phyloP scores from a whole-genome alignment of 805 yeast species.

The Wickerhamomyces silvicola region DNA sequence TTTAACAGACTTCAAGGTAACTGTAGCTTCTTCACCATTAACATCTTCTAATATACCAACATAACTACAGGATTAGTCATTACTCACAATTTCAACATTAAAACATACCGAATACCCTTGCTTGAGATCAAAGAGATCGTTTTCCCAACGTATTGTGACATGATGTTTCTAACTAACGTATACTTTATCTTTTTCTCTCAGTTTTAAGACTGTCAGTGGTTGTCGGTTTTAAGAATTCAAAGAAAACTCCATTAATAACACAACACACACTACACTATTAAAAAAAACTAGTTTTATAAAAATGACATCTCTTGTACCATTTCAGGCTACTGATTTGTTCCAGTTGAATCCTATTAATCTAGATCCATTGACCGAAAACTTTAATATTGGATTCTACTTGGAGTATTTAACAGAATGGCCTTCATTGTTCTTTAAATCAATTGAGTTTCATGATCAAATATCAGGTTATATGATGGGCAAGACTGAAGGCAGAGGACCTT shows the following conservation, averaged over 20 bases:
- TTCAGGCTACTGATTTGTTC: conserved; percentile 80
- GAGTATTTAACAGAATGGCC: conserved; percentile 88
- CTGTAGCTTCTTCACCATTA: conserved; percentile 86
- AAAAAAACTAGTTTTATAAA: no score
- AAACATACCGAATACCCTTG: conserved; percentile 57
- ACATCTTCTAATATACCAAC: conserved; percentile 85
- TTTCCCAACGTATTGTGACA: conserved; percentile 93
- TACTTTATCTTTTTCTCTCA: background rate
- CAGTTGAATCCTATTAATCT: conserved; percentile 68
- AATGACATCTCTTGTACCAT: conserved; percentile 88
- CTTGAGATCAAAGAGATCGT: conserved; percentile 75
- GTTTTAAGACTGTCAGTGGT: no score
- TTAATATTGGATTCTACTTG: conserved; percentile 74
- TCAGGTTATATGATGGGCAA: conserved; percentile 93
- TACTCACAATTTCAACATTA: no score
- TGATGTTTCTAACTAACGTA: conserved; percentile 23
- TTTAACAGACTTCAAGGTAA: conserved; percentile 71
- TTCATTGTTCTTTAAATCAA: conserved; percentile 73
- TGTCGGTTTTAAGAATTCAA: no score
- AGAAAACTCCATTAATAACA: background rate
- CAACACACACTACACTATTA: background rate
- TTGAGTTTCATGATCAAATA: conserved; percentile 33
- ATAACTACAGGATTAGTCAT: conserved; percentile 49
- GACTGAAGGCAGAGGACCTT: conserved; percentile 76
- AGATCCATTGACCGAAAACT: conserved; percentile 90